phyloP scores from a whole-genome alignment of 371 early-diverging fungal genomes.

The Saksenaea vasiformis region DNA sequence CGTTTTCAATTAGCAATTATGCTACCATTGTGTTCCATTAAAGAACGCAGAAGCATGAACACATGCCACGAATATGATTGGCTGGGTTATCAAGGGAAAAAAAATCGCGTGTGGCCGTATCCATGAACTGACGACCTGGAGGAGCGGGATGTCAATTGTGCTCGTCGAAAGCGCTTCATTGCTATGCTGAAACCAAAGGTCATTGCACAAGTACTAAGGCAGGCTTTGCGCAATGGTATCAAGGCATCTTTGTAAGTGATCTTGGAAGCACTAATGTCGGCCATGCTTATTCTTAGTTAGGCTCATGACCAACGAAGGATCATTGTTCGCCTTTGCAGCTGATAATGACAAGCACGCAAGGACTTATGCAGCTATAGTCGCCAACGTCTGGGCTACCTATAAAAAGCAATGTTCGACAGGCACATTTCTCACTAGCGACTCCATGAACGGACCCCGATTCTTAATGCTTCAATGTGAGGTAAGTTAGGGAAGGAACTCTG shows the following conservation, averaged over 20 bases:
- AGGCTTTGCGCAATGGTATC: constrained; percentile 66
- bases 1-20: no score
- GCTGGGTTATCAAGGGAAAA: no score
- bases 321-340: constrained; percentile 71
- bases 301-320: constrained; percentile 73
- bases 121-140: neutral
- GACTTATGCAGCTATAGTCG: constrained; percentile 72
- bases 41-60: no score
- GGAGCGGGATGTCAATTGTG: neutral
- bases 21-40: no score
- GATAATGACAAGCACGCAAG: constrained; percentile 65
- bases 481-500: constrained; percentile 12
- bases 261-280: neutral
- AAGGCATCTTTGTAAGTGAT: constrained; percentile 63
- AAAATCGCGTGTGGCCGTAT: neutral
- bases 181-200: constrained; percentile 72
- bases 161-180: neutral
- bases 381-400: constrained; percentile 80
- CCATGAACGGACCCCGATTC: constrained; percentile 44
- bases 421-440: constrained; percentile 30
- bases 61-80: no score
- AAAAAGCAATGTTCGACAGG: constrained; percentile 50
- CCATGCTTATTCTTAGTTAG: constrained; percentile 28
- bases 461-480: constrained; percentile 74
- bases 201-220: constrained; percentile 68